Percentiles rank a stretch among this genome's conserved stretches.
These are phyloP conservation scores for Carnegiea gigantea DNA, from an alignment of 179 eudicot genomes.

Conservation along the genomic window DNA sequence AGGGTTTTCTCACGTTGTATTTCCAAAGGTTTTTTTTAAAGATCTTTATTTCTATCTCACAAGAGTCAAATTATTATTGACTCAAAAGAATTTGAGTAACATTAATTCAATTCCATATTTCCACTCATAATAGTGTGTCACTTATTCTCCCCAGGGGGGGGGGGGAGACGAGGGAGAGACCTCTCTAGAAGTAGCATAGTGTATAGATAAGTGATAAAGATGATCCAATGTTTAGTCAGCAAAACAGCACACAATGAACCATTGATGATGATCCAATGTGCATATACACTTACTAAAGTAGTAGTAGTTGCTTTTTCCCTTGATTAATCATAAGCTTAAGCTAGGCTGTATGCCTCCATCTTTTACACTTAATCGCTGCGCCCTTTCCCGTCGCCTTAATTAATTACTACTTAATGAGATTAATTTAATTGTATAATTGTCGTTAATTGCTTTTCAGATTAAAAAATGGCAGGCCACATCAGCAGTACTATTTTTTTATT, in stretches of 20 bases:
- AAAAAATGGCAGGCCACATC: neutral
- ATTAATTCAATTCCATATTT: too few species aligned
- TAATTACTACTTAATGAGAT: neutral
- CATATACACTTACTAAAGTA: neutral
- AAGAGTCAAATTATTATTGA: too few species aligned
- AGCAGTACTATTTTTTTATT: neutral
- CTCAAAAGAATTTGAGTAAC: too few species aligned
- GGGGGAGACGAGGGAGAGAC: too few species aligned
- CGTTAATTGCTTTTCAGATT: neutral
- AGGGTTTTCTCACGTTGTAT: too few species aligned
- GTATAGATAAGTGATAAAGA: neutral
- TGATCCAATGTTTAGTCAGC: slow-evolving; percentile 21
- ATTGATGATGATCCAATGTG: slow-evolving; percentile 27
- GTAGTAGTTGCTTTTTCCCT: neutral
- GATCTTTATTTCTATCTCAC: too few species aligned
- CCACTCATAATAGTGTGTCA: too few species aligned
- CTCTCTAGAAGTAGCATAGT: too few species aligned
- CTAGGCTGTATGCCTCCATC: slow-evolving; percentile 25
- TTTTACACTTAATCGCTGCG: slow-evolving; percentile 22
- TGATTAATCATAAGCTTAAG: neutral
- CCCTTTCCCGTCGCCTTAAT: neutral
- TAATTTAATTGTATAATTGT: neutral
- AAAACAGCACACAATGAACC: slow-evolving; percentile 26
- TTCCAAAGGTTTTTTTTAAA: too few species aligned
- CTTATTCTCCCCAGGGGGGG: too few species aligned